Conservation (phyloP, 805 yeast species). For the Kodamaea sagamina region DNA sequence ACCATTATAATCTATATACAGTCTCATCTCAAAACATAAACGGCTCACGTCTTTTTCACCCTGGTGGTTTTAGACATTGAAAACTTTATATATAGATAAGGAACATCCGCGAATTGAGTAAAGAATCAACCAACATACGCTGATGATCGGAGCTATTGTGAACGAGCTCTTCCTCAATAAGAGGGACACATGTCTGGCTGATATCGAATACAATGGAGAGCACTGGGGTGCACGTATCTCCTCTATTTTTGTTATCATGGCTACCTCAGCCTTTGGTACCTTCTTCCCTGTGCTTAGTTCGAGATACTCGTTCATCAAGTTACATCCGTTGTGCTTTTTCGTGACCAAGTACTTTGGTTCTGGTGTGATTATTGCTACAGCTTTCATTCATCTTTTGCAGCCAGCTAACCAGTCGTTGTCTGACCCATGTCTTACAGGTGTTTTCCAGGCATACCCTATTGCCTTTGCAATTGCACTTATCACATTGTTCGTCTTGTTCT, state of each 20-base stretch:
- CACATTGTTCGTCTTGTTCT: slow-evolving; percentile 52
- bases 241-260: slow-evolving; percentile 60
- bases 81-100: too few species aligned
- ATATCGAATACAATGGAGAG: slow-evolving; percentile 48
- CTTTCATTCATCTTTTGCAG: slow-evolving; percentile 70
- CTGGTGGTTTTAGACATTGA: slow-evolving; percentile 9
- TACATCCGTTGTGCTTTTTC: slow-evolving; percentile 66
- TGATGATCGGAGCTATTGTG: slow-evolving; percentile 11
- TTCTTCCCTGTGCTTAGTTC: slow-evolving; percentile 66
- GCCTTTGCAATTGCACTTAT: slow-evolving; percentile 57
- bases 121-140: not conserved
- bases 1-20: too few species aligned
- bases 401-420: slow-evolving; percentile 66
- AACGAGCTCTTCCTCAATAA: slow-evolving; percentile 18
- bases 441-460: slow-evolving; percentile 53
- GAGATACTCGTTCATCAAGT: slow-evolving; percentile 54
- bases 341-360: slow-evolving; percentile 77
- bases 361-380: slow-evolving; percentile 81
- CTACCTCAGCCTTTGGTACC: slow-evolving; percentile 55
- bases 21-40: too few species aligned
- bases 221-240: slow-evolving; percentile 55
- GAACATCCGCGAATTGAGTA: not conserved
- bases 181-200: slow-evolving; percentile 40
- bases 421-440: slow-evolving; percentile 62
- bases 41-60: not conserved